A percentile compares a stretch with the other conserved stretches of the same genome.
These are phyloP conservation scores for Ophiostoma fasciatum DNA, from an alignment of 2,329 filamentous ascomycete genomes.

Conservation along the genomic window DNA sequence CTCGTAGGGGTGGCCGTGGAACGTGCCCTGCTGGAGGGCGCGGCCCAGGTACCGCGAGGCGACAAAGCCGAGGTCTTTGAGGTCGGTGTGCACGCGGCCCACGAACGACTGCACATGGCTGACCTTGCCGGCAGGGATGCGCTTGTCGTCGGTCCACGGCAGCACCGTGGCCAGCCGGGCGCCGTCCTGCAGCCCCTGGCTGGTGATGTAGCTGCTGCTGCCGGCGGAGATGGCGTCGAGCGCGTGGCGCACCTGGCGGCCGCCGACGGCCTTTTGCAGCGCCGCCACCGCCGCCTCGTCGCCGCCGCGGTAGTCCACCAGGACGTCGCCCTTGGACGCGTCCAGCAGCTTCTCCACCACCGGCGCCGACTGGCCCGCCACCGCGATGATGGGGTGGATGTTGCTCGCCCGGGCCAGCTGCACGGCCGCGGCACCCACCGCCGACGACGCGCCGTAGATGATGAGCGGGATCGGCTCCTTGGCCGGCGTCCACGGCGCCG, in stretches of 20 bases:
- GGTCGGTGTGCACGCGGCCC: slow-evolving; percentile 12
- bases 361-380: slow-evolving; percentile 30
- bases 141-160: slow-evolving; percentile 12
- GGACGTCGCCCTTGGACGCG: slow-evolving; percentile 29
- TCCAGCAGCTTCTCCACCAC: slow-evolving; percentile 33
- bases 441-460: slow-evolving; percentile 31
- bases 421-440: slow-evolving; percentile 37
- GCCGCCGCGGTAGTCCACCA: slow-evolving; percentile 41
- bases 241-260: slow-evolving; percentile 24
- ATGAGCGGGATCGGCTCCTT: slow-evolving; percentile 13
- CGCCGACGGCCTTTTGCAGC: slow-evolving; percentile 18
- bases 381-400: slow-evolving; percentile 38
- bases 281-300: slow-evolving; percentile 27
- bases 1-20: slow-evolving; percentile 30
- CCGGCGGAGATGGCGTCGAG: slow-evolving; percentile 28
- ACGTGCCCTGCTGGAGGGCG: slow-evolving; percentile 26
- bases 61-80: slow-evolving; percentile 22
- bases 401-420: slow-evolving; percentile 32
- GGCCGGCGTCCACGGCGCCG: slow-evolving; percentile 25
- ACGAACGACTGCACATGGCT: slow-evolving; percentile 13
- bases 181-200: slow-evolving; percentile 20
- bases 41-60: slow-evolving; percentile 22
- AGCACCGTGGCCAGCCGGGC: slow-evolving; percentile 16
- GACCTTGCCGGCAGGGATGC: slow-evolving; percentile 9
- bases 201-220: slow-evolving; percentile 23